Evolutionary conservation across 495 filamentous ascomycete species (phyloP), one percentile per base, ranked within the genome.

Genomic region (Diplogelasinospora grovesii): DNA sequence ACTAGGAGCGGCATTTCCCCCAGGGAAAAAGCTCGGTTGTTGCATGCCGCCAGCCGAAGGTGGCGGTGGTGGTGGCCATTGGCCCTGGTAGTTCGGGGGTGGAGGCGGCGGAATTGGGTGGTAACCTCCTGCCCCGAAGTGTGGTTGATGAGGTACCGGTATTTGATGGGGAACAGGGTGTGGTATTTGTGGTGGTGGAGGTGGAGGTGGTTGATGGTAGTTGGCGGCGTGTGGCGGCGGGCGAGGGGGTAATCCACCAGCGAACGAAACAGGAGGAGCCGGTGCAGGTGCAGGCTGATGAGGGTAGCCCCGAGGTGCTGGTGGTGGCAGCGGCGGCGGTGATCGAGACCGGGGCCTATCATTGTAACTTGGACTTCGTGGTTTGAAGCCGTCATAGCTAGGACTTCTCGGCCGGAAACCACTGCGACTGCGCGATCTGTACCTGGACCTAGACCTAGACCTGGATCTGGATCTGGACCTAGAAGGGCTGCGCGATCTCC

Each of bases 1-100:
- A 10, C 31, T 28, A 14, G 43, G 46, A 1, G 41, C 33, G 3
- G 16, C 15, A 21, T 46, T 26, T 19, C 22, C 48, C 5, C 33
- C 43, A 7, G 37, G 36, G 29, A 26, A 39, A 15, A 23, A 45
- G 8, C 25, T 32, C 8, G 18, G 36, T 35, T 35, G 36, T 4
- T 28, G 31, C 16, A 23, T 24, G 14, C 10, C 22, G 5, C 14
- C 26, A 36, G 22, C 15, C 29, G 66, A 63, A 39, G 67, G 67
- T 19, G 63, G 64, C 16, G 71, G 70, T 13, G 70, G 71, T 10
- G 70, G 68, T 5, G 64, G 68, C 74, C 73, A 77, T 31, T 65
- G 57, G n/a, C 70, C 73, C 19, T 63, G 56, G 34, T 71, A 77
- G 27, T 68, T 66, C 6, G 59, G 60, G 10, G 68, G 73, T 10